Evolutionary conservation across 2,329 filamentous ascomycete species (phyloP).

Genomic region (Aspergillus puulaauensis): DNA sequence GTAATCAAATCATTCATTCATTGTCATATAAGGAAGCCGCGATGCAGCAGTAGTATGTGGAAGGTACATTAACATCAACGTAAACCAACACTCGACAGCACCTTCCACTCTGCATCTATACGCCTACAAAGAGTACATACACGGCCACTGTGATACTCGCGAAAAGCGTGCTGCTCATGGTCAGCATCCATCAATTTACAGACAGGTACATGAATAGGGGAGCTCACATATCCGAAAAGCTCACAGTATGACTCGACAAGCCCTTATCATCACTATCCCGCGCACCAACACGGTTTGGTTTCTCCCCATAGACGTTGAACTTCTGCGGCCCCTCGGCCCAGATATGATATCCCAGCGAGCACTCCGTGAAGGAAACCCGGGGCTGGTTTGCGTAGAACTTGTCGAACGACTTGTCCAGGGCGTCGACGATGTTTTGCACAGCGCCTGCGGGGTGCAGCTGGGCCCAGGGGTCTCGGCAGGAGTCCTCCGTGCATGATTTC

Average conservation of each 20-base stretch:
- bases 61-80: background rate
- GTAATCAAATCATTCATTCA: background rate
- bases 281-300: background rate
- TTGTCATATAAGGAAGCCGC: background rate
- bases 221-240: background rate
- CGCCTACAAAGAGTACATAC: background rate
- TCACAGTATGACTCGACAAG: background rate
- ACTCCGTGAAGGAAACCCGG: background rate
- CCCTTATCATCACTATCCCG: background rate
- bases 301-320: background rate
- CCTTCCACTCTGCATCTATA: background rate
- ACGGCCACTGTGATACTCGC: background rate
- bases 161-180: background rate
- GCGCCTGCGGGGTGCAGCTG: slow-evolving; percentile 28
- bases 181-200: background rate
- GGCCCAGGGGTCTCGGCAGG: slow-evolving; percentile 37
- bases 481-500: slow-evolving; percentile 36
- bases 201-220: too few relatives aligned
- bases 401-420: slow-evolving; percentile 1
- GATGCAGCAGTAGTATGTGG: background rate
- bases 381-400: slow-evolving; percentile 5
- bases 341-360: background rate
- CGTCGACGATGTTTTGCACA: slow-evolving; percentile 3
- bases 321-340: slow-evolving; percentile 4
- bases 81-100: too few relatives aligned